A percentile compares a stretch with the other conserved stretches of the same genome.
phyloP scores from a whole-genome alignment of 208 protist genomes.

The Borovskyia barvae region DNA sequence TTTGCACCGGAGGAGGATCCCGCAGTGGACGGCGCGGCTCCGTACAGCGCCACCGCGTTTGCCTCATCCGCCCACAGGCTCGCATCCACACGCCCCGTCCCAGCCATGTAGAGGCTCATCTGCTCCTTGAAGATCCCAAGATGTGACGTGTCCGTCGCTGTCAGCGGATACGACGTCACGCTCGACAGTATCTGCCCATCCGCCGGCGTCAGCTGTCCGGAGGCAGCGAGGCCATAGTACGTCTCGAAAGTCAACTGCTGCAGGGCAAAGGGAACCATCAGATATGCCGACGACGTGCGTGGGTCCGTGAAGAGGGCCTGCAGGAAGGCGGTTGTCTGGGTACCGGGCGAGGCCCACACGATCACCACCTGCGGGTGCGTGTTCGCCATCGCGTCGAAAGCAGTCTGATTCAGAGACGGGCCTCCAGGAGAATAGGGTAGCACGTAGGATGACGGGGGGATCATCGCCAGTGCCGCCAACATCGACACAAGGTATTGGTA shows the following conservation, averaged over 20 bases:
- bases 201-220: neutral
- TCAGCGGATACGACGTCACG: constrained; percentile 30
- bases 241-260: constrained; percentile 16
- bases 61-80: neutral
- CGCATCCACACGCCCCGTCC: neutral
- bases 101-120: constrained; percentile 38
- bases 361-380: constrained; percentile 45
- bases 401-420: constrained; percentile 5
- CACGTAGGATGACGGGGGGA: constrained; percentile 19
- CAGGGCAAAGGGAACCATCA: constrained; percentile 24
- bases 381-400: constrained; percentile 42
- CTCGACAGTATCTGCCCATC: constrained; percentile 38
- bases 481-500: constrained; percentile 7
- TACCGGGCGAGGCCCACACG: constrained; percentile 18
- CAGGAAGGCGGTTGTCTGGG: constrained; percentile 35
- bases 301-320: constrained; percentile 17
- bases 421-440: neutral
- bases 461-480: neutral
- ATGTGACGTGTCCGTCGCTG: constrained; percentile 14
- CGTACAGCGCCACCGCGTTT: neutral
- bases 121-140: constrained; percentile 32
- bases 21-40: neutral
- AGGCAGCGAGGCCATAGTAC: constrained; percentile 13
- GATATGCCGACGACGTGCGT: constrained; percentile 24
- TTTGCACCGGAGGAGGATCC: no score